Conservation (phyloP, 2,329 filamentous ascomycete species). For the Colletotrichum salicis region DNA sequence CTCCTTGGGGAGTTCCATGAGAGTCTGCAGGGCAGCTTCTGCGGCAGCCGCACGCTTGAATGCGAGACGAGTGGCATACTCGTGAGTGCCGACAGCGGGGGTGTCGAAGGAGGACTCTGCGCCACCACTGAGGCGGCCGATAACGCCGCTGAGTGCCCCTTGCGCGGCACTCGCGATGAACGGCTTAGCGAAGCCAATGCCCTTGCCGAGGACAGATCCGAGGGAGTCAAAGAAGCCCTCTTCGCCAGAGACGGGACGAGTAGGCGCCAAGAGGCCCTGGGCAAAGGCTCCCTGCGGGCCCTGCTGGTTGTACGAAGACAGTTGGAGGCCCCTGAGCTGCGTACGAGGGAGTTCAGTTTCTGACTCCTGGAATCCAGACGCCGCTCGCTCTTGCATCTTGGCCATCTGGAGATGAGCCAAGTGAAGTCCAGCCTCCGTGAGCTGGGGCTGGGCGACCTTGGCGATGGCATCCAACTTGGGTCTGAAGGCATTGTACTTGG, state of each 20-base stretch:
- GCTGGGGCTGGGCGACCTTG: not conserved
- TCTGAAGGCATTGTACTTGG: not conserved
- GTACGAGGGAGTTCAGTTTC: not conserved
- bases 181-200: not conserved
- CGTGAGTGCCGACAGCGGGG: not conserved
- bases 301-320: not conserved
- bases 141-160: not conserved
- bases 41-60: conserved; percentile 1
- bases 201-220: not conserved
- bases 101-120: not conserved
- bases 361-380: not conserved
- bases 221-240: not conserved
- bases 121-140: not conserved
- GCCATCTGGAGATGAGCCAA: not conserved
- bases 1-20: not conserved
- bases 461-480: conserved; percentile 2
- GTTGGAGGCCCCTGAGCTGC: not conserved
- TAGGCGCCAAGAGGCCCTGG: not conserved
- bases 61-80: not conserved
- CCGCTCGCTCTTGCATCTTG: not conserved
- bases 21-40: not conserved
- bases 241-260: not conserved
- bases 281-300: not conserved
- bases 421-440: not conserved
- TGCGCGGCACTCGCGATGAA: not conserved